Evolutionary conservation across 2,329 filamentous ascomycete species (phyloP).

Genomic region (Alternaria arborescens): DNA sequence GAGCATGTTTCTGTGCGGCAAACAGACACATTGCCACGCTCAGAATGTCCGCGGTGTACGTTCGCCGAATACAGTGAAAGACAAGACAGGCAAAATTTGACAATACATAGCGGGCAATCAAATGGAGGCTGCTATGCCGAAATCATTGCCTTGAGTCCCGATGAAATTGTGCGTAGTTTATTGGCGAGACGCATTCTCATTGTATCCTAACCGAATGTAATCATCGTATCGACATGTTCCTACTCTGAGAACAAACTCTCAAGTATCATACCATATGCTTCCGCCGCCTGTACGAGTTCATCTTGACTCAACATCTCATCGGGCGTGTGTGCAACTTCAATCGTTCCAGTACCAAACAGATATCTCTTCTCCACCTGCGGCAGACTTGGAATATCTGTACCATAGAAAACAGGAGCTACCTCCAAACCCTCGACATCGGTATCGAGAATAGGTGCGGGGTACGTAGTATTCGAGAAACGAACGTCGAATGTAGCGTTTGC

Average conservation of each 20-base stretch:
- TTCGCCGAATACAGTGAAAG: background rate
- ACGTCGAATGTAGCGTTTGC: conserved; percentile 26
- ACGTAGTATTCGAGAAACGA: conserved; percentile 17
- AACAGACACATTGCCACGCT: background rate
- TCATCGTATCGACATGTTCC: background rate
- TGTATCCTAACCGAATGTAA: background rate
- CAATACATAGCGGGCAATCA: background rate
- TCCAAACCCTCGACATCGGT: conserved; percentile 34
- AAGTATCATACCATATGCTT: conserved; percentile 35
- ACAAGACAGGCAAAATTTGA: background rate
- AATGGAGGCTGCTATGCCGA: background rate
- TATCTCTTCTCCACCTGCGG: conserved; percentile 34
- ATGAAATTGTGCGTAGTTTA: no score
- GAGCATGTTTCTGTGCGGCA: background rate
- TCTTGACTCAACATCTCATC: conserved; percentile 32
- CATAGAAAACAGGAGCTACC: conserved; percentile 35
- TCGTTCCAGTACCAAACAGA: conserved; percentile 32
- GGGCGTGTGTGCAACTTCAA: conserved; percentile 34
- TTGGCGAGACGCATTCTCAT: no score
- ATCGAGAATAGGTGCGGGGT: conserved; percentile 29
- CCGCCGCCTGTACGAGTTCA: conserved; percentile 32
- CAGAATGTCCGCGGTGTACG: background rate
- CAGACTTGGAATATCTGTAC: conserved; percentile 36
- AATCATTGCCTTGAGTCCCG: no score
- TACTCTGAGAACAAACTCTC: conserved; percentile 26